Percentiles rank a stretch among this genome's conserved stretches.
Conservation (phyloP, 495 filamentous ascomycete species). For the Apodospora peruviana region DNA sequence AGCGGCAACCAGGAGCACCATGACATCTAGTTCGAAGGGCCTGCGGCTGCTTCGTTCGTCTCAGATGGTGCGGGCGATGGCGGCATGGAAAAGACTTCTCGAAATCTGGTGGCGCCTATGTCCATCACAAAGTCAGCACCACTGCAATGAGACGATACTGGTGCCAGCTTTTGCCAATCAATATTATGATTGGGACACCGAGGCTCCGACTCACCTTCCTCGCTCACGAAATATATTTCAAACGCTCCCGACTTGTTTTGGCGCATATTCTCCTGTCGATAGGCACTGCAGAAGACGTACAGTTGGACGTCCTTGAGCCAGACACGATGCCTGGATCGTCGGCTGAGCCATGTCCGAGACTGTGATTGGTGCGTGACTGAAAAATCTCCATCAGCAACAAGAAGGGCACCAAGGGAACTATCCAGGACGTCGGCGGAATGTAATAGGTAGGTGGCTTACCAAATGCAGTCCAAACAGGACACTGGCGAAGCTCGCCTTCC, state of each 20-base stretch:
- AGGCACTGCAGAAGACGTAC: slow-evolving; percentile 58
- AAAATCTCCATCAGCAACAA: neutral
- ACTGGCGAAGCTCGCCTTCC: slow-evolving; percentile 43
- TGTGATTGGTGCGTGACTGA: slow-evolving; percentile 55
- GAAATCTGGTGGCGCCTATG: slow-evolving; percentile 31
- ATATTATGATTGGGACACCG: too few species aligned
- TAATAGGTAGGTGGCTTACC: slow-evolving; percentile 25
- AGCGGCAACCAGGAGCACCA: too few species aligned
- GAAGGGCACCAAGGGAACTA: neutral
- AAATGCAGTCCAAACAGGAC: slow-evolving; percentile 74
- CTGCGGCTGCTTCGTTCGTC: slow-evolving; percentile 11
- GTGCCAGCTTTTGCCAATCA: too few species aligned
- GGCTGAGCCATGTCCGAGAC: slow-evolving; percentile 53
- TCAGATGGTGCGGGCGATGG: slow-evolving; percentile 23
- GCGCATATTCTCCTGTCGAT: slow-evolving; percentile 43
- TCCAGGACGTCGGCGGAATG: too few species aligned
- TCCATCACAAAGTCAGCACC: too few species aligned
- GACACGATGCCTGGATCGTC: slow-evolving; percentile 44
- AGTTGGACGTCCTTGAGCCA: slow-evolving; percentile 56
- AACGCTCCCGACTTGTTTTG: slow-evolving; percentile 37
- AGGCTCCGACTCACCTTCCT: slow-evolving; percentile 32
- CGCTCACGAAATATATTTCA: slow-evolving; percentile 39
- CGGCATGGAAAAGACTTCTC: slow-evolving; percentile 30
- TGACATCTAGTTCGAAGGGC: slow-evolving; percentile 9
- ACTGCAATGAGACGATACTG: too few species aligned